These are phyloP conservation scores for Deuterostichococcus epilithicus DNA, from an alignment of 139 green algal species.

Conservation along the genomic window DNA sequence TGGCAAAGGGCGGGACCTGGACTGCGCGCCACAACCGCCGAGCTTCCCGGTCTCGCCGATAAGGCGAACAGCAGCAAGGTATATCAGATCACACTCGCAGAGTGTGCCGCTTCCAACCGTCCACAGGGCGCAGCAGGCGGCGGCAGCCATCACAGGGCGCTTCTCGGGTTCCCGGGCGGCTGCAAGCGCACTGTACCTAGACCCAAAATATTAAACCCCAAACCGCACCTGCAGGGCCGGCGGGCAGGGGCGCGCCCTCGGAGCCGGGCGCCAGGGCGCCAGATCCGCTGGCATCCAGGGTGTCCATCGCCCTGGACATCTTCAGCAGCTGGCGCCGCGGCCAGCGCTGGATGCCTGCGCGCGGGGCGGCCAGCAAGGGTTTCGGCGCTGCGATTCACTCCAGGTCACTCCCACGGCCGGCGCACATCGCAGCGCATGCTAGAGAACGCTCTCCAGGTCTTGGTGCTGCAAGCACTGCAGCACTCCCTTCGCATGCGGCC, in stretches of 20 bases:
- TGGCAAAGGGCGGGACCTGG: not conserved
- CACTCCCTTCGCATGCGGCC: no score
- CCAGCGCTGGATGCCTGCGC: conserved; percentile 39
- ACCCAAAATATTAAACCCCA: not conserved
- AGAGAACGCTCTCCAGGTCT: no score
- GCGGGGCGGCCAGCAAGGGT: no score
- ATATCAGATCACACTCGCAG: not conserved
- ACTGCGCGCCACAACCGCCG: not conserved
- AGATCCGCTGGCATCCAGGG: conserved; percentile 22
- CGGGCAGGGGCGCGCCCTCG: not conserved
- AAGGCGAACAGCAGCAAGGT: not conserved
- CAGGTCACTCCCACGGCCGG: no score
- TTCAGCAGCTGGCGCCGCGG: conserved; percentile 44
- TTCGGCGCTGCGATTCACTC: no score
- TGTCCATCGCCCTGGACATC: conserved; percentile 29
- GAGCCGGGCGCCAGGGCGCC: not conserved
- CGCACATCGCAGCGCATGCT: no score
- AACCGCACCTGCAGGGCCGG: no score
- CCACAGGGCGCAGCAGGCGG: no score
- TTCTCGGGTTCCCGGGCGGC: not conserved
- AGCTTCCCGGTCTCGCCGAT: not conserved
- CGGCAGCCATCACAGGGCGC: not conserved
- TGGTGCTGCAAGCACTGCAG: no score
- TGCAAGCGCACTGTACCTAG: not conserved
- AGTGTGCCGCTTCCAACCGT: not conserved